Base-by-base conservation (phyloP, 2,329 filamentous ascomycete genomes). In the Xylariomycetidae sp. region DNA sequence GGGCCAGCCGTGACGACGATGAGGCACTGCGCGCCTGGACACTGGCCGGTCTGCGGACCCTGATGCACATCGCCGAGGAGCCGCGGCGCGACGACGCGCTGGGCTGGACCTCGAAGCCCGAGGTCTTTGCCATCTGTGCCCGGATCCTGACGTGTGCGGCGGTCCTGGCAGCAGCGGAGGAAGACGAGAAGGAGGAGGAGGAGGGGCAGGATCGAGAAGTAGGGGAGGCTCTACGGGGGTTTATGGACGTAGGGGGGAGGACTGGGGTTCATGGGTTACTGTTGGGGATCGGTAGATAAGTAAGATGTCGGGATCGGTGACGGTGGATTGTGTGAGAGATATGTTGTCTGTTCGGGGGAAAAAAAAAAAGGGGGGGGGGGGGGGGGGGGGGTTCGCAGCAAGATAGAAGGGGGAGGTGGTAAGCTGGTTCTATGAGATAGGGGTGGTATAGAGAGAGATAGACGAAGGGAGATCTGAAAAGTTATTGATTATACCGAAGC, bases 81-180 rank as follows among this genome's bases (percentile, higher is more conserved):
- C 30, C 37, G 12, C 42, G 59, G 6, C 45, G 50, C 3, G 41
- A 41, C 1, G 58, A 68, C 14, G 51, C 82, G 7, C 61, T 94
- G 20, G 85, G 87, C 6, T 88, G 83, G 80, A 74, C 75, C 2
- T 80, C 81, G 2, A 79, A 80, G 36, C 70, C 79, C 1, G 74
- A 80, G 18, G 74, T 81, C 1, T 90, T 88, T 54, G 69, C 72
- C 3, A 60, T 84, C 26, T 75, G 73, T 29, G 62, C 66, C 5
- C 61, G 66, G 11, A 49, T 75, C n/a, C 28, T 73, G n/a, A 47
- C 62, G 3, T 52, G 57, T 16, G 64, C 61, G 1, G 51, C 53
- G 14, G 57, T 62, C 5, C 39, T 74, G 27, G 28, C 22, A 18
- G 33, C 29, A 29, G 9, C 34, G 16, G 12, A 25, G 15, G 14